Percentiles rank a stretch among this genome's conserved stretches.
phyloP scores from a whole-genome alignment of 2,329 filamentous ascomycete species.

The Lachnellula suecica region DNA sequence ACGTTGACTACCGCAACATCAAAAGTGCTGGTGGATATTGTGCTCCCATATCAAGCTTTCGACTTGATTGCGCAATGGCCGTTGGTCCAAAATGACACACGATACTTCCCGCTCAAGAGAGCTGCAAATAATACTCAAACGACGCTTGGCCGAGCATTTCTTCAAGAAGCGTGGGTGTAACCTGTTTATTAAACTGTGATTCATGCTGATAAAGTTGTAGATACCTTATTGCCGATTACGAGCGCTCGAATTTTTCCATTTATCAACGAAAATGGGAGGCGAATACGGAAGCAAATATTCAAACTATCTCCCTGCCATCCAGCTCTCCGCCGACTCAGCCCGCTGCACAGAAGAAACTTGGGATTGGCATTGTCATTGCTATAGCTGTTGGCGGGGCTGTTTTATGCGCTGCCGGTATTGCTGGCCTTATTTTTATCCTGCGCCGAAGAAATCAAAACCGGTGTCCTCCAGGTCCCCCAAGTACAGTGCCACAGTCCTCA shows the following conservation, averaged over 20 bases:
- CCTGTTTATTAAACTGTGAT: not conserved
- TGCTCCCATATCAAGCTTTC: slow-evolving; percentile 39
- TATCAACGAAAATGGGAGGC: slow-evolving; percentile 28
- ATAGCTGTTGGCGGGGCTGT: too few relatives aligned
- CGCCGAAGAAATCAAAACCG: not conserved
- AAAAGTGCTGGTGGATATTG: slow-evolving; percentile 31
- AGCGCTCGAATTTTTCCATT: slow-evolving; percentile 40
- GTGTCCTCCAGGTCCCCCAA: not conserved
- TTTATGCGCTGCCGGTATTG: slow-evolving; percentile 9
- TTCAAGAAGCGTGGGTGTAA: slow-evolving; percentile 37
- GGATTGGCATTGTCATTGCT: slow-evolving; percentile 4
- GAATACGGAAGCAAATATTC: slow-evolving; percentile 15
- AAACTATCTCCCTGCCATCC: slow-evolving; percentile 11
- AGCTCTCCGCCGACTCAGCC: slow-evolving; percentile 1
- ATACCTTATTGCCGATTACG: slow-evolving; percentile 38
- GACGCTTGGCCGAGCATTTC: slow-evolving; percentile 39
- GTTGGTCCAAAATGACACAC: slow-evolving; percentile 22
- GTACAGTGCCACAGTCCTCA: not conserved
- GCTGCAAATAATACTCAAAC: slow-evolving; percentile 34
- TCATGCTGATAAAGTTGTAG: slow-evolving; percentile 6
- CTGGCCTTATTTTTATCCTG: slow-evolving; percentile 2
- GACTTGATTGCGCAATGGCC: slow-evolving; percentile 37
- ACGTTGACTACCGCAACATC: slow-evolving; percentile 32
- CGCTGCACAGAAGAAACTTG: not conserved
- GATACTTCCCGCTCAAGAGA: slow-evolving; percentile 40